Evolutionary conservation across 495 filamentous ascomycete genomes (phyloP).

Genomic region (Tuber umbilicatum): DNA sequence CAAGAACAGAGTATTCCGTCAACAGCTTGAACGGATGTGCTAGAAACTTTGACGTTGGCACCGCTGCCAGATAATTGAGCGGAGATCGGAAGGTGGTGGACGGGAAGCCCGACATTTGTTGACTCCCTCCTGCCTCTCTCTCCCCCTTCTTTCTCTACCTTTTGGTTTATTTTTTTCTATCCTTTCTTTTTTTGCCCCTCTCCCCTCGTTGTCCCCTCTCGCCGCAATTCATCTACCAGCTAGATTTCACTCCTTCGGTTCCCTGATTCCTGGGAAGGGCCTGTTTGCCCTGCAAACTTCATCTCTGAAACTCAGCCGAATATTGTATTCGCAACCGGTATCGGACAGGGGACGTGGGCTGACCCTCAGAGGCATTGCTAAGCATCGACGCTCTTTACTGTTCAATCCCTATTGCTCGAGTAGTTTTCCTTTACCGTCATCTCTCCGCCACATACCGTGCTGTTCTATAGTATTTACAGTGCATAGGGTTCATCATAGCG

Average conservation of each 20-base stretch:
- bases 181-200: neutral
- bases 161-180: conserved; percentile 15
- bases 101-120: neutral
- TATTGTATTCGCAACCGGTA: neutral
- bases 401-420: no score
- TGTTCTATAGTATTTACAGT: neutral
- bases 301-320: neutral
- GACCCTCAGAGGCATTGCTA: neutral
- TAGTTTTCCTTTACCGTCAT: neutral
- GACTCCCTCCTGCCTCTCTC: neutral
- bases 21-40: neutral
- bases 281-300: neutral
- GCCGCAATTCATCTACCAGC: neutral
- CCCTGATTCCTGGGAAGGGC: neutral
- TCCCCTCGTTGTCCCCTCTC: neutral
- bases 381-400: neutral
- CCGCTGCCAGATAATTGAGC: neutral
- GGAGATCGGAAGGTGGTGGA: neutral
- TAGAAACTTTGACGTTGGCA: neutral
- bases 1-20: neutral
- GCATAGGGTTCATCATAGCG: neutral
- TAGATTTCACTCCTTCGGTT: neutral
- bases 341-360: neutral
- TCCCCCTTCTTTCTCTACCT: conserved; percentile 22
- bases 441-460: neutral